phyloP scores from a whole-genome alignment of 2,329 filamentous ascomycete species.

The Westerdykella ornata region DNA sequence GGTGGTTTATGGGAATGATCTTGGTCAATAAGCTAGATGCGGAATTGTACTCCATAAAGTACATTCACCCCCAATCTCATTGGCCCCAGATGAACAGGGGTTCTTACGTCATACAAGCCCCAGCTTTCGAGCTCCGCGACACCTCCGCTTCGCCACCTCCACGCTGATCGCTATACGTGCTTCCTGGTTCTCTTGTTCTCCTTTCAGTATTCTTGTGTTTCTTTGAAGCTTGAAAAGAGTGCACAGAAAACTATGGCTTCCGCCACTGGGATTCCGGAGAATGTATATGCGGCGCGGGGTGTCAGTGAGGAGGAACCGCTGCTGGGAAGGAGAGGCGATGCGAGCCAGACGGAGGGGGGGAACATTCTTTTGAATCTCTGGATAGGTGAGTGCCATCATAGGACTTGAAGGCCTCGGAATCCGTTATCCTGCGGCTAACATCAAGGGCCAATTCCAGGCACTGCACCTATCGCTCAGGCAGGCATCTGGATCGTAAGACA shows the following conservation, averaged over 20 bases:
- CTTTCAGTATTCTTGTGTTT: too few relatives aligned
- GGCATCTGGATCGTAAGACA: constrained; percentile 61
- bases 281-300: constrained; percentile 23
- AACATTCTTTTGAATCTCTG: constrained; percentile 64
- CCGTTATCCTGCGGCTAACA: constrained; percentile 4
- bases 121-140: too few relatives aligned
- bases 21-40: too few relatives aligned
- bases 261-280: constrained; percentile 58
- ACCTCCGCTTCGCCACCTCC: too few relatives aligned
- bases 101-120: too few relatives aligned
- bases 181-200: neutral
- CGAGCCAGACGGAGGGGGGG: constrained; percentile 58
- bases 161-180: too few relatives aligned
- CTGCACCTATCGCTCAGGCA: constrained; percentile 70
- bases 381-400: constrained; percentile 53
- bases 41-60: too few relatives aligned
- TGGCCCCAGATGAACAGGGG: too few relatives aligned
- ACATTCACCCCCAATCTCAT: too few relatives aligned
- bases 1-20: too few relatives aligned
- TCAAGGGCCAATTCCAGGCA: constrained; percentile 53
- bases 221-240: neutral
- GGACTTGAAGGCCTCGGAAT: constrained; percentile 4
- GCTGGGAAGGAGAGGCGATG: constrained; percentile 65
- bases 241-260: constrained; percentile 53
- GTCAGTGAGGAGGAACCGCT: constrained; percentile 60